Evolutionary conservation across 2,329 filamentous ascomycete genomes (phyloP), one percentile per base, ranked within the genome.

Genomic region (Colletotrichum eleusines): DNA sequence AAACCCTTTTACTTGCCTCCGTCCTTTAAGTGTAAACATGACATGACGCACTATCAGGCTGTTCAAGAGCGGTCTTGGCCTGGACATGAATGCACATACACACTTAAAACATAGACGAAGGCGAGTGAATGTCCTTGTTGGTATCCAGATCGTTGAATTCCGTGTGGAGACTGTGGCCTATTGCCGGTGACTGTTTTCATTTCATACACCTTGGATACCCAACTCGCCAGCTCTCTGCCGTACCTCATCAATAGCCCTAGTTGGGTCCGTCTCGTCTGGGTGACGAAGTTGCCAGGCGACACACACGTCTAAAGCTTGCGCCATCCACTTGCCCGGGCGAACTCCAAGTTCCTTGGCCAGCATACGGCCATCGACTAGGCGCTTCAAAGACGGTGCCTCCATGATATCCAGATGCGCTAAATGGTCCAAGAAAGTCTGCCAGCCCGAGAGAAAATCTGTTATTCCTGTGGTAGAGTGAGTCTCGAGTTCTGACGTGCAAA

Each of bases 221-320:
- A 92, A 76, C 76, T 92, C 88, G 31, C 82, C 78, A 71, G 81
- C 85, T 72, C 81, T 84, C 64, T 76, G 79, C 57, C 81, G 79
- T 31, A 94, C 86, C 76, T 91, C 88, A 57, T 90, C 86, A 63
- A 94, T 81, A 1, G 87, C 90, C 3, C 84, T 87, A 8, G 82
- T 76, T 8, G 84, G 80, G 72, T 95, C 91, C 4, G 86, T 88
- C 68, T 83, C 84, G 5, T 85, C 85, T 0, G 94, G 94, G 77
- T 98, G 90, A 46, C 93, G 88, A 63, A 98, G 86, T 80, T 98
- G 96, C 94, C 95, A 98, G 72, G 90, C 90, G 80, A 97, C 88
- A 72, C 94, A 92, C 5, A 94, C 84, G 40, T 97, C 92, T 57
- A 97, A 82, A 4, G 94, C 94, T 55, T 87, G 86, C 64, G 89